Evolutionary conservation across 306 rosid species (phyloP), one percentile per base, ranked within the genome.

Genomic region (Lathyrus aphaca): DNA sequence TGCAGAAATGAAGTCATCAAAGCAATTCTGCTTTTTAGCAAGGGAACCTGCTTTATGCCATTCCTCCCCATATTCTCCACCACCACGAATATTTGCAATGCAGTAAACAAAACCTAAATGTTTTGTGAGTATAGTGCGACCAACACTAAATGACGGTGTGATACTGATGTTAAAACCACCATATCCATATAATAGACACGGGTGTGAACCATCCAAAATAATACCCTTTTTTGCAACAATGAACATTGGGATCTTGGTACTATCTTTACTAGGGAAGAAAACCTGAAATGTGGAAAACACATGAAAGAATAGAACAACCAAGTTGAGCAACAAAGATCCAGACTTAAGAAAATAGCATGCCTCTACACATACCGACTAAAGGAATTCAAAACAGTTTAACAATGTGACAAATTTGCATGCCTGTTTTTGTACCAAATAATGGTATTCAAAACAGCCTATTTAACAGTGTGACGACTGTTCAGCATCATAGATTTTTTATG

Each of bases 21-120:
- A 94, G 84, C 97, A 91, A 86, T 86, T 94, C 86, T 94, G 99
- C 80, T 94, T 94, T 70, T 71, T 87, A 12, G 85, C 84, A 51
- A 94, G 99, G 68, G 96, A 85, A 42, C 99, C 99, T 69, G 96
- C 95, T 86, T 94, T 94, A 73, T 94, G 99, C 99, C 99, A 94
- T 76, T 94, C 96, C 92, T 94, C 99, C 66, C 99, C 99, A 68
- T 91, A 94, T 73, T 94, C 99, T 58, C 99, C 99, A 73, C 99
- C 99, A 32, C 99, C 99, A 75, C 96, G 96, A 60, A 94, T 91
- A 81, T 91, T 91, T 51, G 96, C 99, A 80, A 91, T 61, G 89
- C 95, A 84, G 83, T 21, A 87, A 80, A 90, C 95, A 78, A 69
- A 82, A 68, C 92, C 97, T 54, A 94, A 85, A 84, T 94, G 90